phyloP scores from a whole-genome alignment of 179 eudicot genomes.

The Drosera spatulata region DNA sequence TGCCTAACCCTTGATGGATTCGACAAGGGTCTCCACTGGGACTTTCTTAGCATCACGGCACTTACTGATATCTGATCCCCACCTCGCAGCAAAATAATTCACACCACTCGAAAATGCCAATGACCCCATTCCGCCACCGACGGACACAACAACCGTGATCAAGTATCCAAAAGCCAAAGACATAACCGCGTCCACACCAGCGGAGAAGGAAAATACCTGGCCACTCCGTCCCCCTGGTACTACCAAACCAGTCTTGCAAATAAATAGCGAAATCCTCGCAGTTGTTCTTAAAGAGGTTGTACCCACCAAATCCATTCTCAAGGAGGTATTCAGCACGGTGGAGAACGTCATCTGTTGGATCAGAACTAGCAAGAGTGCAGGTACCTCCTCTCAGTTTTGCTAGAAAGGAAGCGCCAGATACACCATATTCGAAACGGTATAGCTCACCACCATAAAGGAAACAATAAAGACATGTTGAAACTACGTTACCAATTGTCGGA shows the following conservation, averaged over 20 bases:
- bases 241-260: conserved; percentile 68
- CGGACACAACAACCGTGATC: too few relatives aligned
- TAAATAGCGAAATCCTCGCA: conserved; percentile 83
- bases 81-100: too few relatives aligned
- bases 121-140: too few relatives aligned
- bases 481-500: conserved; percentile 42
- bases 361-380: conserved; percentile 56
- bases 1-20: too few relatives aligned
- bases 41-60: too few relatives aligned
- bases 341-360: conserved; percentile 41
- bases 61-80: too few relatives aligned
- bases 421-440: conserved; percentile 57
- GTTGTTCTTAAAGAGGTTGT: conserved; percentile 60
- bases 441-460: conserved; percentile 60
- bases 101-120: too few relatives aligned
- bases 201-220: too few relatives aligned
- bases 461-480: conserved; percentile 59
- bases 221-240: too few relatives aligned
- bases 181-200: too few relatives aligned
- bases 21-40: too few relatives aligned
- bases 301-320: conserved; percentile 62
- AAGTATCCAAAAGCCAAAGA: too few relatives aligned
- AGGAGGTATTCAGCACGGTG: conserved; percentile 57
- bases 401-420: conserved; percentile 43
- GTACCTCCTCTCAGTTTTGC: conserved; percentile 70